A percentile compares a stretch with the other conserved stretches of the same genome.
Conservation (phyloP, 108 stramenopile genomes). For the Nitzschia palea region DNA sequence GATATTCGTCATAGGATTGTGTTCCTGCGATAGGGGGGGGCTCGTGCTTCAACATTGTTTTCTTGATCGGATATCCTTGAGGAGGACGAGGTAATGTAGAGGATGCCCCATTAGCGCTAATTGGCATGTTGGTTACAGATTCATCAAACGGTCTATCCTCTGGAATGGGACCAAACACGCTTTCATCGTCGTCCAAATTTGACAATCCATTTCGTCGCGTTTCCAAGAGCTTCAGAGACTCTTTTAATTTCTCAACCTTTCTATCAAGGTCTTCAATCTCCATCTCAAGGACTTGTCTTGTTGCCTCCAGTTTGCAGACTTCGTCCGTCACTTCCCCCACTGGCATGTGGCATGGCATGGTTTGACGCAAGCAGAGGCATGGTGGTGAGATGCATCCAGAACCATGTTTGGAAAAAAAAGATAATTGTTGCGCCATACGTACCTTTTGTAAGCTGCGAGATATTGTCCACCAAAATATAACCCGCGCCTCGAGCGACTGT, state of each 20-base stretch:
- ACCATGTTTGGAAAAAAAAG: background rate
- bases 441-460: constrained; percentile 55
- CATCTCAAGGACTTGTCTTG: background rate
- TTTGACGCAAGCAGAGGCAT: background rate
- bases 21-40: background rate
- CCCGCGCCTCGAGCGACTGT: constrained; percentile 53
- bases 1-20: constrained; percentile 6
- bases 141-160: background rate
- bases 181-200: background rate
- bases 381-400: too few relatives aligned
- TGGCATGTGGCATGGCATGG: background rate
- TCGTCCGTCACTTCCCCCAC: constrained; percentile 15
- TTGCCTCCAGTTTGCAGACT: constrained; percentile 15
- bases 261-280: constrained; percentile 13
- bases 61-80: background rate
- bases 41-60: background rate
- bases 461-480: constrained; percentile 52
- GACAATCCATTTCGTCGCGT: background rate
- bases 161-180: constrained; percentile 14
- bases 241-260: background rate
- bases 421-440: background rate
- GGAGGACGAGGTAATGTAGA: background rate
- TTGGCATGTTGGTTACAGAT: too few relatives aligned
- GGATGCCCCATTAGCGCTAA: too few relatives aligned
- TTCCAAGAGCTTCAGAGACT: background rate